Evolutionary conservation across 495 filamentous ascomycete species (phyloP), one percentile per base, ranked within the genome.

Genomic region (Aspergillus diversus): DNA sequence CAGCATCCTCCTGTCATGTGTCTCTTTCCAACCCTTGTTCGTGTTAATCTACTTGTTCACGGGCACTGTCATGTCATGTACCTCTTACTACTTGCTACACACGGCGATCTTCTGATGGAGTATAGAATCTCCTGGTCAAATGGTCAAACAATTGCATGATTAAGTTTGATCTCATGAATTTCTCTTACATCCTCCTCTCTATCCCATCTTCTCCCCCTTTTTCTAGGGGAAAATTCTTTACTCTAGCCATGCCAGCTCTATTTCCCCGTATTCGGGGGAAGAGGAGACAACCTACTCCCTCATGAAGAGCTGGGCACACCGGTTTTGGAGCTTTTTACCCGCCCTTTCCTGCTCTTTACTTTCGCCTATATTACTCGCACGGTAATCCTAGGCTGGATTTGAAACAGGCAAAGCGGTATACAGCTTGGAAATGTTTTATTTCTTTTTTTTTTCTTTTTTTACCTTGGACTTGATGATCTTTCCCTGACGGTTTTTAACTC

Each of bases 61-160:
- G 37, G 42, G 37, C 55, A 58, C 34, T 47, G 21, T 58, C 55
- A 62, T 74, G 51, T 54, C 51, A 54, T 54, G 51, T 54, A 54
- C 21, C 51, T 16, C 13, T 54, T 54, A 54, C 51, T 34, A 27
- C 21, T 27, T 27, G 2, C 21, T 27, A 27, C 15, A 33, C 51
- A 54, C 51, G 34, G 27, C 51, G 27, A 33, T n/a, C 34, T 21
- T 54, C 51, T 12, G 5, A 34, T 6, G 27, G 33, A 54, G 51
- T 33, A 56, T 59, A 69, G 55, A 33, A 31, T 58, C 57, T 61
- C 63, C 54, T 47, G 27, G 54, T 72, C 63, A 27, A 27, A 27
- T 27, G 21, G 21, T 27, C 21, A 66, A 66, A 48, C 72, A 75
- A 75, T 77, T 72, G 71, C 71, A 77, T 73, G 69, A 69, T 72